These are phyloP conservation scores for Sarcodon aspratus DNA, from an alignment of 768 basidiomycete species.

Conservation along the genomic window DNA sequence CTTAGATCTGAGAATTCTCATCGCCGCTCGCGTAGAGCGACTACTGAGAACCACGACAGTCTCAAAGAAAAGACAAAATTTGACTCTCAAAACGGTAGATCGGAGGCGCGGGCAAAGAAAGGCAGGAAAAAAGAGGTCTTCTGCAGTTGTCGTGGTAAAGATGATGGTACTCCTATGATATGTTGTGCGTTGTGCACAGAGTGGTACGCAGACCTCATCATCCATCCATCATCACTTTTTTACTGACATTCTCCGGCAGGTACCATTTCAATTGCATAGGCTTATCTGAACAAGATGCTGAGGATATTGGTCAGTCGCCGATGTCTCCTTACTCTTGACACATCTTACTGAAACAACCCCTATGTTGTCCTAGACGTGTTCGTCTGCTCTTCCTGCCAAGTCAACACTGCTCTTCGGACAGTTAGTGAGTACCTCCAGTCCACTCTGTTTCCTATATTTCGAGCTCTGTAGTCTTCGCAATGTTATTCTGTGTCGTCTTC, in stretches of 20 bases:
- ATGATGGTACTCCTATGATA: slow-evolving; percentile 80
- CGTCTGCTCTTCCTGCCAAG: slow-evolving; percentile 42
- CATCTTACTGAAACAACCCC: slow-evolving; percentile 2
- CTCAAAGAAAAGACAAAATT: no score
- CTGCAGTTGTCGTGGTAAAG: slow-evolving; percentile 57
- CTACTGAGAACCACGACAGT: no score
- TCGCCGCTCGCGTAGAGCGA: no score
- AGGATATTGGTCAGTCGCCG: slow-evolving; percentile 61
- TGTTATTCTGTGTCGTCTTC: slow-evolving; percentile 4
- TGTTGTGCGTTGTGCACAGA: slow-evolving; percentile 58
- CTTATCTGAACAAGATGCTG: slow-evolving; percentile 51
- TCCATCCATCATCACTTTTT: not conserved
- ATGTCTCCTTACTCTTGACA: not conserved
- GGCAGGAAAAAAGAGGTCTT: slow-evolving; percentile 18
- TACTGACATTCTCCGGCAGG: slow-evolving; percentile 28
- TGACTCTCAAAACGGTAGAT: no score
- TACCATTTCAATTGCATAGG: slow-evolving; percentile 76
- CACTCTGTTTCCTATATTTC: no score
- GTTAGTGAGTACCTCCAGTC: slow-evolving; percentile 58
- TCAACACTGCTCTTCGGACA: slow-evolving; percentile 51
- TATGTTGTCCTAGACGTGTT: slow-evolving; percentile 37
- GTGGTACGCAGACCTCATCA: slow-evolving; percentile 38
- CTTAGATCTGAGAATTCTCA: no score
- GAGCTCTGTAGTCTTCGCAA: not conserved
- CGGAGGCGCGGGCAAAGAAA: slow-evolving; percentile 7